These are phyloP conservation scores for Cicer judaicum DNA, from an alignment of 306 rosid species.

Conservation along the genomic window DNA sequence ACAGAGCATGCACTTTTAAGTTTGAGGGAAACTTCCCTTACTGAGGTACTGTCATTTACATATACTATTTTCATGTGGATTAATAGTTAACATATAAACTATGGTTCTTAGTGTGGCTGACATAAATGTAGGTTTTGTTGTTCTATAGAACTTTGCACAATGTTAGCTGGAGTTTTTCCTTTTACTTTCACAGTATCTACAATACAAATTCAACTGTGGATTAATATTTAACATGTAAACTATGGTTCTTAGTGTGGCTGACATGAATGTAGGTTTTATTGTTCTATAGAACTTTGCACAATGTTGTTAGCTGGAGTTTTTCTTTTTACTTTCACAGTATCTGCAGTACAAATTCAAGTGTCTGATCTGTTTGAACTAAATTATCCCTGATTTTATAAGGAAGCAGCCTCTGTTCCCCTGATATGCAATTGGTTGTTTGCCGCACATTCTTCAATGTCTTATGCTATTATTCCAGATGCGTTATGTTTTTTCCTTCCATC, in stretches of 20 bases:
- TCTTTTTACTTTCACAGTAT: neutral
- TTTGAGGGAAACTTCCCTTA: conserved; percentile 65
- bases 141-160: conserved; percentile 24
- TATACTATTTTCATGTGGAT: conserved; percentile 21
- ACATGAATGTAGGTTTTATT: neutral
- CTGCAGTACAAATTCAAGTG: conserved; percentile 15
- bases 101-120: neutral
- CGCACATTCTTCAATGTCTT: conserved; percentile 1
- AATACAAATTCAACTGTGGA: conserved; percentile 7
- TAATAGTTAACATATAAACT: conserved; percentile 13
- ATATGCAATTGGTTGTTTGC: conserved; percentile 14
- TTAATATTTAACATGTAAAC: conserved; percentile 3
- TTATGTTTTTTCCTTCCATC: conserved; percentile 29
- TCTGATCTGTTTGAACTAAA: conserved; percentile 15
- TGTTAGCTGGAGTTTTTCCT: conserved; percentile 3
- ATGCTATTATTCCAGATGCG: conserved; percentile 11
- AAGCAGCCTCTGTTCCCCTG: neutral
- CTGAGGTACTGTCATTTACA: conserved; percentile 59
- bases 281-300: conserved; percentile 23
- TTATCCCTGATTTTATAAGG: conserved; percentile 3
- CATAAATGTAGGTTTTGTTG: neutral
- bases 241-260: conserved; percentile 1
- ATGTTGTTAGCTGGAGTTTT: conserved; percentile 18
- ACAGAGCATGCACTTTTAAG: conserved; percentile 65
- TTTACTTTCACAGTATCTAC: neutral